Percentiles rank a stretch among this genome's conserved stretches.
phyloP scores from a whole-genome alignment of 1,284 basidiomycete species.

The Boletellus deceptivus region DNA sequence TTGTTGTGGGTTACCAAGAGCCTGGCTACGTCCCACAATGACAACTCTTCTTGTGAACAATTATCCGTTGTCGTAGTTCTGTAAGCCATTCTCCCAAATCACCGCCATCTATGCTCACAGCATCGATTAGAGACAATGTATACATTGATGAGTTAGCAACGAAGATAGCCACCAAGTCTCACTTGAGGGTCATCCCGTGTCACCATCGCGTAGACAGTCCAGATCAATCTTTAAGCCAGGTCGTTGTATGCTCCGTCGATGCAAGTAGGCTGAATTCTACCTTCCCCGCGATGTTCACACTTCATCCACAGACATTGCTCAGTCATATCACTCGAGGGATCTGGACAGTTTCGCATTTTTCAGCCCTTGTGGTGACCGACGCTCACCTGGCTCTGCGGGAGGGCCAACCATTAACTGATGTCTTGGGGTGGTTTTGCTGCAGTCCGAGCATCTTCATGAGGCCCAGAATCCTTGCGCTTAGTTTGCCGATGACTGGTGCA shows the following conservation, averaged over 20 bases:
- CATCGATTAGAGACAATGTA: slow-evolving; percentile 11
- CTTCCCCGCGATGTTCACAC: slow-evolving; percentile 9
- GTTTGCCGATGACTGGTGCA: slow-evolving; percentile 28
- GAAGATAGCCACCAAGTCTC: slow-evolving; percentile 17
- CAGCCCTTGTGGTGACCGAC: slow-evolving; percentile 44
- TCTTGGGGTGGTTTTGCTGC: slow-evolving; percentile 47
- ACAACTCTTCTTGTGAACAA: slow-evolving; percentile 2
- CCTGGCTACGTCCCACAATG: neutral
- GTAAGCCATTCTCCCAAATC: slow-evolving; percentile 13
- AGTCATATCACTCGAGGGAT: slow-evolving; percentile 32
- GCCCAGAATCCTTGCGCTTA: slow-evolving; percentile 46
- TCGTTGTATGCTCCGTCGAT: slow-evolving; percentile 37
- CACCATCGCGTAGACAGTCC: slow-evolving; percentile 16
- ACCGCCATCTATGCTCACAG: slow-evolving; percentile 3
- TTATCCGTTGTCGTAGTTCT: slow-evolving; percentile 22
- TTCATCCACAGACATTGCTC: slow-evolving; percentile 27
- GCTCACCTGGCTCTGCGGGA: slow-evolving; percentile 27
- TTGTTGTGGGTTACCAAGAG: slow-evolving; percentile 18
- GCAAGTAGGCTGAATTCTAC: slow-evolving; percentile 28
- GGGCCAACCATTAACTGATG: slow-evolving; percentile 37
- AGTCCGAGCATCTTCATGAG: slow-evolving; percentile 34
- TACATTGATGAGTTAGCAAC: slow-evolving; percentile 17
- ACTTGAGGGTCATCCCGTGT: slow-evolving; percentile 25
- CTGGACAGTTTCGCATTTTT: slow-evolving; percentile 40
- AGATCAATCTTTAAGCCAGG: slow-evolving; percentile 36